These are phyloP conservation scores for Orbilia blumenaviensis DNA, from an alignment of 2,329 filamentous ascomycete species.

Conservation along the genomic window DNA sequence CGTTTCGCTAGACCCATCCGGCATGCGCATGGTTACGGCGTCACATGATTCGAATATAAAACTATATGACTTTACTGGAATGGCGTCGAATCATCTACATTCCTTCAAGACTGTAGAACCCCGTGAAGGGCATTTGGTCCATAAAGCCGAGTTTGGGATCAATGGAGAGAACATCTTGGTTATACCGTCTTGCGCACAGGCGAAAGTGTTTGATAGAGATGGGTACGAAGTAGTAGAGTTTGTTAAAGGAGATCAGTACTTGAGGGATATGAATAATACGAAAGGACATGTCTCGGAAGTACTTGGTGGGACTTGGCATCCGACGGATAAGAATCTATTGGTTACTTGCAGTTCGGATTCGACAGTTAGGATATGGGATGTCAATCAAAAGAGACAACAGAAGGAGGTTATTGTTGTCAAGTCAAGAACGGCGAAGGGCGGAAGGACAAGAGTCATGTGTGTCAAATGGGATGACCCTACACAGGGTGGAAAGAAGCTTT, in stretches of 20 bases:
- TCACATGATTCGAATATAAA: conserved; percentile 92
- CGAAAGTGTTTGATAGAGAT: conserved; percentile 87
- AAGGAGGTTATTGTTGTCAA: conserved; percentile 97
- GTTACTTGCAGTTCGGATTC: conserved; percentile 94
- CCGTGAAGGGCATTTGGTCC: conserved; percentile 82
- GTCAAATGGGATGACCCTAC: conserved; percentile 80
- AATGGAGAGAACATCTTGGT: conserved; percentile 70
- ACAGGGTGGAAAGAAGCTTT: conserved; percentile 77
- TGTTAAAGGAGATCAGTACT: conserved; percentile 97
- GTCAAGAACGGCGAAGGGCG: conserved; percentile 86
- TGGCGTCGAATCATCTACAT: conserved; percentile 92
- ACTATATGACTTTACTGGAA: conserved; percentile 91
- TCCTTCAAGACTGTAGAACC: conserved; percentile 94
- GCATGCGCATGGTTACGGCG: conserved; percentile 84
- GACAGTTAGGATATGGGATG: conserved; percentile 94
- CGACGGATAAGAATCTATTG: conserved; percentile 81
- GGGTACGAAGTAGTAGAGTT: conserved; percentile 87
- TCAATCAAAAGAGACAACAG: conserved; percentile 88
- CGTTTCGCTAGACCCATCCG: conserved; percentile 82
- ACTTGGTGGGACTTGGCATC: conserved; percentile 89
- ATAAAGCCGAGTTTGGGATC: conserved; percentile 78
- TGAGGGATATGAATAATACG: conserved; percentile 96
- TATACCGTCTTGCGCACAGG: conserved; percentile 86
- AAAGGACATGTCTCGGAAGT: conserved; percentile 96
- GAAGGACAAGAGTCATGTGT: conserved; percentile 91